Percentiles rank a stretch among this genome's conserved stretches.
Conservation (phyloP, 495 filamentous ascomycete species). For the Podospora didyma region DNA sequence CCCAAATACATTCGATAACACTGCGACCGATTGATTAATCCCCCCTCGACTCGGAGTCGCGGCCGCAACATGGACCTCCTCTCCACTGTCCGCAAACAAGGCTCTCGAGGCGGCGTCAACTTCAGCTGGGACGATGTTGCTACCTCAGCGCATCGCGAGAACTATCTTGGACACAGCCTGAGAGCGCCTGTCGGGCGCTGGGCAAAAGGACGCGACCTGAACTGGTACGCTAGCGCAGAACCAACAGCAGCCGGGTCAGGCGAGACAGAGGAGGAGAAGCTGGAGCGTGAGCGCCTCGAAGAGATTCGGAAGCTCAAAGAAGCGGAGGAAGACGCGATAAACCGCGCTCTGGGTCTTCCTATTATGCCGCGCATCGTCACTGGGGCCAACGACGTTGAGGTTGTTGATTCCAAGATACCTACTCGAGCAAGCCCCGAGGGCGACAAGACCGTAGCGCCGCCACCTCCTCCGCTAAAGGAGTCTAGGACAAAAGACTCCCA, state of each 20-base stretch:
- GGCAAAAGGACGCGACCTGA: slow-evolving; percentile 83
- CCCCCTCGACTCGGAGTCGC: background rate
- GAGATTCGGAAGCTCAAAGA: slow-evolving; percentile 82
- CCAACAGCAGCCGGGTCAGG: slow-evolving; percentile 36
- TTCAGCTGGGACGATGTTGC: slow-evolving; percentile 97
- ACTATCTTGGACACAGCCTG: slow-evolving; percentile 93
- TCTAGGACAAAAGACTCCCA: slow-evolving; percentile 16
- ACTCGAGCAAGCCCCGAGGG: slow-evolving; percentile 6
- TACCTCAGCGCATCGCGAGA: slow-evolving; percentile 81
- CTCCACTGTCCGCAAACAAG: slow-evolving; percentile 85
- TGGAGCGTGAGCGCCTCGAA: slow-evolving; percentile 64
- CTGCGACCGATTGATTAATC: background rate
- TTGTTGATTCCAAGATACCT: slow-evolving; percentile 24
- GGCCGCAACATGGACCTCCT: slow-evolving; percentile 77
- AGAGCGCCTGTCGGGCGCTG: slow-evolving; percentile 96
- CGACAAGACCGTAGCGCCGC: background rate
- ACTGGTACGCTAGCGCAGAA: slow-evolving; percentile 82
- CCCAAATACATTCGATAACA: background rate
- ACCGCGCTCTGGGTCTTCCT: slow-evolving; percentile 74
- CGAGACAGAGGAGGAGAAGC: slow-evolving; percentile 59
- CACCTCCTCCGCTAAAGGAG: slow-evolving; percentile 1
- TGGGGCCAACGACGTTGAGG: slow-evolving; percentile 47
- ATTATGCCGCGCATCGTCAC: slow-evolving; percentile 48
- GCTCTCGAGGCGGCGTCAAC: slow-evolving; percentile 87
- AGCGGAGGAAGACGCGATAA: slow-evolving; percentile 86